These are phyloP conservation scores for Vigna mungo DNA, from an alignment of 306 rosid species.

Conservation along the genomic window DNA sequence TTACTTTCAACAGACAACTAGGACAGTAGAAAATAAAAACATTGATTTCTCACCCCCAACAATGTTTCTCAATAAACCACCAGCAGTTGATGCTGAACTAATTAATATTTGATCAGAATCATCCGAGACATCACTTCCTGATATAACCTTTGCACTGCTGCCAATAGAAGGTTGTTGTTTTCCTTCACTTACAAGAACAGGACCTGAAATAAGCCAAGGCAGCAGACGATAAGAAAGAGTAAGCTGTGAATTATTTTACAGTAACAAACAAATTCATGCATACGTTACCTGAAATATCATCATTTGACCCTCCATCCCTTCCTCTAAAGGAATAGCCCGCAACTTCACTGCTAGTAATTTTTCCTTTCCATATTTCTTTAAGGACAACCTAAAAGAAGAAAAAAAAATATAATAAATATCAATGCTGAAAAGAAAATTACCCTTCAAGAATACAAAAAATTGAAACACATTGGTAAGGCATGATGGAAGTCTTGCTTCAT, in stretches of 20 bases:
- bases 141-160: constrained; percentile 40
- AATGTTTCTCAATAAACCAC: constrained; percentile 36
- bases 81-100: constrained; percentile 42
- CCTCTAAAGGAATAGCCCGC: constrained; percentile 45
- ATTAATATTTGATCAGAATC: constrained; percentile 45
- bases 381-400: constrained; percentile 54
- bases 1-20: constrained; percentile 1
- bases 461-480: constrained; percentile 13
- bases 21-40: not conserved
- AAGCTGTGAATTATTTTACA: not conserved
- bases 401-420: constrained; percentile 23
- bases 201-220: constrained; percentile 40
- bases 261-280: constrained; percentile 5
- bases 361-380: constrained; percentile 69
- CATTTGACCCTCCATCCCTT: constrained; percentile 52
- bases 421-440: constrained; percentile 1
- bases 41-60: constrained; percentile 57
- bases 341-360: constrained; percentile 60
- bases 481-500: not conserved
- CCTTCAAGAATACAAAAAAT: constrained; percentile 16
- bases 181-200: constrained; percentile 44
- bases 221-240: constrained; percentile 26
- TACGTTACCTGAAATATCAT: constrained; percentile 51
- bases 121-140: constrained; percentile 32
- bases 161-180: constrained; percentile 48